Evolutionary conservation across 2,329 filamentous ascomycete species (phyloP).

Genomic region (Aureobasidium mangrovei): DNA sequence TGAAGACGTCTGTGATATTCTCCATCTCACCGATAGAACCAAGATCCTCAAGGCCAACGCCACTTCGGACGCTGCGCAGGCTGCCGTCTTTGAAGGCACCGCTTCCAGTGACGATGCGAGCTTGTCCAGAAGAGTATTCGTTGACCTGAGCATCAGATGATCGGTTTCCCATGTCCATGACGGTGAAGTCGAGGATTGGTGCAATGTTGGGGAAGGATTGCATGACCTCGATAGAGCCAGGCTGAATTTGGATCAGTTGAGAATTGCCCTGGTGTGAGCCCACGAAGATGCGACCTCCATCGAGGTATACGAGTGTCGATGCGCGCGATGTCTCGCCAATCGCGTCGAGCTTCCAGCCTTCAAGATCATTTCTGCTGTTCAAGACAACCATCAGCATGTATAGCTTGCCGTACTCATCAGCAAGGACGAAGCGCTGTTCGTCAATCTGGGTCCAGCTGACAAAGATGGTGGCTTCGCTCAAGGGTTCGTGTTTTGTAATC

Average conservation of each 20-base stretch:
- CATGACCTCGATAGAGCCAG: constrained; percentile 55
- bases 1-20: constrained; percentile 27
- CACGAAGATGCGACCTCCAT: constrained; percentile 65
- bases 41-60: constrained; percentile 82
- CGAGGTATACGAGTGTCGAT: constrained; percentile 69
- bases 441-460: constrained; percentile 87
- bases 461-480: constrained; percentile 73
- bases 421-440: constrained; percentile 72
- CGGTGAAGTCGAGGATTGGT: constrained; percentile 83
- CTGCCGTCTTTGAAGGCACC: constrained; percentile 85
- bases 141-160: constrained; percentile 71
- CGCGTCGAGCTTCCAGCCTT: constrained; percentile 59
- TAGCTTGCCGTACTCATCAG: constrained; percentile 80
- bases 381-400: constrained; percentile 76
- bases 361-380: constrained; percentile 55
- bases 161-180: constrained; percentile 92
- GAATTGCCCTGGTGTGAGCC: constrained; percentile 91
- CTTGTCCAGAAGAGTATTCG: constrained; percentile 90
- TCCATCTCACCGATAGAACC: constrained; percentile 71
- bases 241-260: constrained; percentile 61
- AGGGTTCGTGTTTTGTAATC: constrained; percentile 45
- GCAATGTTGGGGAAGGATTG: constrained; percentile 79
- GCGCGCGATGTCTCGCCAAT: constrained; percentile 67
- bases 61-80: constrained; percentile 81
- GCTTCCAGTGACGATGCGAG: constrained; percentile 84